phyloP scores from a whole-genome alignment of 1,284 basidiomycete genomes.

The Ganoderma leucocontextum region DNA sequence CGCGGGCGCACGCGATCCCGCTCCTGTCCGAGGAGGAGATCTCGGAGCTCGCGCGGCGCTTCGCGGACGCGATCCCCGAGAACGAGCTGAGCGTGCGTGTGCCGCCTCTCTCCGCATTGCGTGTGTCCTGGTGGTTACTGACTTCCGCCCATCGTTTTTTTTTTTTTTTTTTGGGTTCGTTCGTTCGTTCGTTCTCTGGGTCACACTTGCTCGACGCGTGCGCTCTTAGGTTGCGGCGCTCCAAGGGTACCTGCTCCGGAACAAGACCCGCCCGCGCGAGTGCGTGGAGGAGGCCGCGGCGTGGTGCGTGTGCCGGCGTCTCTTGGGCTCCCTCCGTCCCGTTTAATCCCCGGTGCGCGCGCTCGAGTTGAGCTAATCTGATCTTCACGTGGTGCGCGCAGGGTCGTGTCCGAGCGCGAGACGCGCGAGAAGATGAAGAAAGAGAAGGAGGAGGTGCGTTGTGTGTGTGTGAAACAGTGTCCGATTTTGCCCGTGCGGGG shows the following conservation, averaged over 20 bases:
- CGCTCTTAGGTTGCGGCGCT: constrained; percentile 74
- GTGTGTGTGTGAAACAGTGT: constrained; percentile 22
- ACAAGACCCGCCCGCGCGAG: constrained; percentile 84
- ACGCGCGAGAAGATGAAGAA: constrained; percentile 83
- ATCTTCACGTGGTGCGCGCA: constrained; percentile 31
- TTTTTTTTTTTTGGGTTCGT: too few species aligned
- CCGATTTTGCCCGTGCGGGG: background rate
- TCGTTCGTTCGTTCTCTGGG: too few species aligned
- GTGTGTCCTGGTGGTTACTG: too few species aligned
- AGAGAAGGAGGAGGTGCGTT: constrained; percentile 81
- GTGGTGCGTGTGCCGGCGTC: constrained; percentile 52
- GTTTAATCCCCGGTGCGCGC: constrained; percentile 10
- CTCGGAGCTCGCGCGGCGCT: constrained; percentile 75
- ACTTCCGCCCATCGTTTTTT: too few species aligned
- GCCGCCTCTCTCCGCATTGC: background rate
- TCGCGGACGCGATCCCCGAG: constrained; percentile 80
- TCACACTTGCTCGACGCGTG: background rate
- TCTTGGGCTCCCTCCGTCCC: constrained; percentile 11
- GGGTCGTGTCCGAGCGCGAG: constrained; percentile 80
- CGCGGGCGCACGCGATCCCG: constrained; percentile 67
- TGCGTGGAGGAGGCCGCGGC: constrained; percentile 80
- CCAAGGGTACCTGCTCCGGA: constrained; percentile 85
- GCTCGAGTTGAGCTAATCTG: constrained; percentile 15
- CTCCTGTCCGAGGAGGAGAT: constrained; percentile 78
- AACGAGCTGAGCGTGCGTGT: constrained; percentile 79